Evolutionary conservation across 169 alveolate species (phyloP).

Genomic region (Plasmodium vivax): DNA sequence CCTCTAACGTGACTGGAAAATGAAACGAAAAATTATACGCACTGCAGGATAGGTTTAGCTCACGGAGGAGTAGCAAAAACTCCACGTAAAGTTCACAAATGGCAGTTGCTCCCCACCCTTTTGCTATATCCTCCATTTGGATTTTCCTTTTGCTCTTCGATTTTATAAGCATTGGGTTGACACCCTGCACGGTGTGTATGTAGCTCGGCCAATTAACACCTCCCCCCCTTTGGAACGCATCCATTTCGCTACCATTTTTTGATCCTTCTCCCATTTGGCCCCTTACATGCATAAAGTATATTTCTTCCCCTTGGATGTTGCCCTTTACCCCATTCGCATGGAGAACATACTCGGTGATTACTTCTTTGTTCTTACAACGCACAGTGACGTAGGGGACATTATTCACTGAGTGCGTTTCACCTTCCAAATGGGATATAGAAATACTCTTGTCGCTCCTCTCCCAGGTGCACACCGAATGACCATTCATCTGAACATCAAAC

Average conservation of each 20-base stretch:
- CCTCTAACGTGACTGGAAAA: neutral
- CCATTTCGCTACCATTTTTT: conserved; percentile 6
- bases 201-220: neutral
- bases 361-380: neutral
- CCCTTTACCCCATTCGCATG: neutral
- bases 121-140: neutral
- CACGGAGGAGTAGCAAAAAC: conserved; percentile 32
- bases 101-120: neutral
- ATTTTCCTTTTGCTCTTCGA: neutral
- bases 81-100: conserved; percentile 8
- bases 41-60: conserved; percentile 13
- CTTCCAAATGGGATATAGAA: conserved; percentile 9
- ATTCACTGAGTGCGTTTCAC: neutral
- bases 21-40: conserved; percentile 14
- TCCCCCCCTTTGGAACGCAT: neutral
- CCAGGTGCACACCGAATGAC: conserved; percentile 5
- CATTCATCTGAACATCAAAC: conserved; percentile 27
- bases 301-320: neutral
- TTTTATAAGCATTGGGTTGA: conserved; percentile 25
- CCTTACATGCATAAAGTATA: conserved; percentile 4
- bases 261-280: neutral
- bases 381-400: conserved; percentile 4
- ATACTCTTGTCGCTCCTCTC: neutral
- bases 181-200: neutral
- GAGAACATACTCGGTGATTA: neutral